Base-by-base conservation (phyloP, 2,329 filamentous ascomycete species). In the Alternaria sp. region DNA sequence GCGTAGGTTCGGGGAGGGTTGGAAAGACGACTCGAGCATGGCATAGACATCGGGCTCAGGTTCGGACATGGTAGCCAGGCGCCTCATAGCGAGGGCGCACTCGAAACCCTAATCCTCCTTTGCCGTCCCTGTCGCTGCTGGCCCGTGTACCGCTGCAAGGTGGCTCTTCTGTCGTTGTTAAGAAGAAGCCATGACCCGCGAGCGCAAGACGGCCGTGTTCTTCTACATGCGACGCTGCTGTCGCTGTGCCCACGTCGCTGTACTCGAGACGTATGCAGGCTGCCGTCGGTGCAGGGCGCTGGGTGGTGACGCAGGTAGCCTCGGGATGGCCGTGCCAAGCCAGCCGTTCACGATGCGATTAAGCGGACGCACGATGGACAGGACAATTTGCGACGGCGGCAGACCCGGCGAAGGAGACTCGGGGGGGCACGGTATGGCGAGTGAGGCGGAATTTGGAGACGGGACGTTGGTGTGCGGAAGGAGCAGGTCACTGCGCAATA, bases 11-110 rank as follows among this genome's bases (percentile, higher is more conserved):
- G 76, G 69, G 8, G 70, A 65, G 41, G 70, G 52, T 40, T 68
- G 56, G 66, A 77, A 76, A 18, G 76, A 73, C 25, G 71, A 70
- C 45, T 78, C 74, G 54, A 78, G 75, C 61, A 73, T 59, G 28
- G 69, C 63, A 66, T 75, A 74, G 41, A 71, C 60, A 60, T 72
- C 66, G 3, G 72, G 55, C 63, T 57, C 67, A n/a, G 57, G n/a
- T 36, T 51, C 60, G 43, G 69, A 41, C 75, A 78, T 77, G 61
- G 27, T 61, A n/a, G 50, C n/a, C 34, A 41, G n/a, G 16, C 27
- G 49, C 28, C 38, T 41, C 18, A 9, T n/a, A 25, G 18, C 20
- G 38, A 28, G 25, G 44, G 49, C 43, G 49, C 38, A 57, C 41
- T 50, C 46, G 32, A 30, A 49, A 28, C 32, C 36, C 18, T 32